Base-by-base conservation (phyloP, 2,329 filamentous ascomycete genomes). In the Apiospora hydei region DNA sequence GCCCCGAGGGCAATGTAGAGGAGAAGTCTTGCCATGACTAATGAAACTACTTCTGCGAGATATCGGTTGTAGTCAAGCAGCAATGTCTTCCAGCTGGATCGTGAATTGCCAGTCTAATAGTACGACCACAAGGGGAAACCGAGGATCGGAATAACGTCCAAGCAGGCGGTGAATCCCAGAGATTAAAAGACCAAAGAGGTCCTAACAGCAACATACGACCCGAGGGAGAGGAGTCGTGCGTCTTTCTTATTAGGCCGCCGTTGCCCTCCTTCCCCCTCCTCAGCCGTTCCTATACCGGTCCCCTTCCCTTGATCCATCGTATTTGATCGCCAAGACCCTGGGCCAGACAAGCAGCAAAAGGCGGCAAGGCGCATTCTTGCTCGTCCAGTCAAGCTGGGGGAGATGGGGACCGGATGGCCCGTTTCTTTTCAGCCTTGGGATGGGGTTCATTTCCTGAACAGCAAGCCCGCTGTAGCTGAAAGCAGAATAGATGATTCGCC, bases 1-100 rank as follows among this genome's bases (percentile, higher is more conserved):
- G 77, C 78, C 71, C 79, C 74, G 21, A 85, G 77, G 41, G 78
- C 74, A 67, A 78, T 80, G 41, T 76, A 73, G 14, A 77, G 73
- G 44, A 78, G 75, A 43, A 81, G 72, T 43, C 71, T 76, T 68
- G 68, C 68, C 68, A 69, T 69, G 30, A 34, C 66, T 14, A 18
- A 21, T 8, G 21, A 4, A n/a, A 13, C 41, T 47, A 24, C 30
- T 44, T 68, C 41, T 18, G 44, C 13, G 2, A n/a, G 4, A 44
- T n/a, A 30, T 11, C 3, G 41, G 8, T 30, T 30, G 26, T 47
- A 41, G 30, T 26, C 66, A 8, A 13, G 46, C 11, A 16, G 53
- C 16, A 16, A 38, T 16, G 53, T 21, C 41, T 43, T 43, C 30
- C 30, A 61, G 10, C 26, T 21, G 53, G 16, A 21, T 8, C 30